Evolutionary conservation across 2,329 filamentous ascomycete species (phyloP).

Genomic region (Fusarium palustre): DNA sequence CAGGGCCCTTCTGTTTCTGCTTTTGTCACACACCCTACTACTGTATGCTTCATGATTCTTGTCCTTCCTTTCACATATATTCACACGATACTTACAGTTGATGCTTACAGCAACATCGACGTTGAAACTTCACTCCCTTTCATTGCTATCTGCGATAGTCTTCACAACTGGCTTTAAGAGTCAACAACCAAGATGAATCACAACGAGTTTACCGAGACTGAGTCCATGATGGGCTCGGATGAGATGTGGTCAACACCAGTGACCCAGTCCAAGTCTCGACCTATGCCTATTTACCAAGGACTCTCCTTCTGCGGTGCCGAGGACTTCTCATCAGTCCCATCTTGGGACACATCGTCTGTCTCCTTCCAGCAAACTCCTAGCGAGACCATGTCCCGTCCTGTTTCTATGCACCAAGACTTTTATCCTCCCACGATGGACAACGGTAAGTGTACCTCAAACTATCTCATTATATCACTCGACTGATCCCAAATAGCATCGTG

Average conservation of each 20-base stretch:
- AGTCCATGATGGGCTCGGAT: slow-evolving; percentile 59
- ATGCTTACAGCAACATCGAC: slow-evolving; percentile 44
- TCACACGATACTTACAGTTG: slow-evolving; percentile 43
- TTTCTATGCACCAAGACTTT: slow-evolving; percentile 69
- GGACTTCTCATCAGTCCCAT: slow-evolving; percentile 63
- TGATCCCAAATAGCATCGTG: slow-evolving; percentile 51
- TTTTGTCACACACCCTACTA: slow-evolving; percentile 62
- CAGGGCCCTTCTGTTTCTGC: slow-evolving; percentile 56
- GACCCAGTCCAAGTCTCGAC: slow-evolving; percentile 64
- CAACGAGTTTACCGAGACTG: slow-evolving; percentile 62
- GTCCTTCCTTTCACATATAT: slow-evolving; percentile 39
- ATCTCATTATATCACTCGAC: slow-evolving; percentile 8
- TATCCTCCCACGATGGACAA: slow-evolving; percentile 64
- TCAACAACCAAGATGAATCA: slow-evolving; percentile 60
- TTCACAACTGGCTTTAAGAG: slow-evolving; percentile 62
- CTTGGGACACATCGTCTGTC: slow-evolving; percentile 69
- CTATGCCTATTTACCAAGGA: slow-evolving; percentile 70
- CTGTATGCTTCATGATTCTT: slow-evolving; percentile 59
- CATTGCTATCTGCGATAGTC: slow-evolving; percentile 56
- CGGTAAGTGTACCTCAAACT: slow-evolving; percentile 55
- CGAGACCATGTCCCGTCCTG: slow-evolving; percentile 65
- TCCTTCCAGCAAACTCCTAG: slow-evolving; percentile 63
- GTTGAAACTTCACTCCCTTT: slow-evolving; percentile 63
- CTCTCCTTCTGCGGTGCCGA: slow-evolving; percentile 70
- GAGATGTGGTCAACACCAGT: slow-evolving; percentile 68